These are phyloP conservation scores for Mycena albidolilacea DNA, from an alignment of 768 basidiomycete genomes.

Conservation along the genomic window DNA sequence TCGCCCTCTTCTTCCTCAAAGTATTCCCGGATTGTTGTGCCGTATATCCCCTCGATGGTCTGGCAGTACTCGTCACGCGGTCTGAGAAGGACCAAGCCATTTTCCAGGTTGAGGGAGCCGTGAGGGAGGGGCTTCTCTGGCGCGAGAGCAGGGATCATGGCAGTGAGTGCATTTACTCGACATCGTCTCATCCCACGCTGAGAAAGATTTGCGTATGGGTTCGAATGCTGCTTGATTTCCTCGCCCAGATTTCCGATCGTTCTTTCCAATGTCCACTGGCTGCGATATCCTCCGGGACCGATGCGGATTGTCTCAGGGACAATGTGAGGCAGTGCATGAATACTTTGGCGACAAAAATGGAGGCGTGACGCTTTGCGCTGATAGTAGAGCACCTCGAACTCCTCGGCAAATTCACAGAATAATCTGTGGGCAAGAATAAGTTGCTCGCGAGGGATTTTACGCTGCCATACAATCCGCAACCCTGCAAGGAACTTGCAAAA, in stretches of 20 bases:
- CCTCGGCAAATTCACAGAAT: neutral
- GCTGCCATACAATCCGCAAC: constrained; percentile 11
- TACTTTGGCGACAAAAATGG: constrained; percentile 5
- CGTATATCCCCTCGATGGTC: neutral
- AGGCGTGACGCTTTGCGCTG: neutral
- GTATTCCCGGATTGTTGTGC: neutral
- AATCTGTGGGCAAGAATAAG: constrained; percentile 5
- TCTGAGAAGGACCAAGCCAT: constrained; percentile 10
- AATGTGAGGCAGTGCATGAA: neutral
- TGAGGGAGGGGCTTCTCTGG: neutral
- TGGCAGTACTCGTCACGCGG: constrained; percentile 7
- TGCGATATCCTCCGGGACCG: constrained; percentile 1
- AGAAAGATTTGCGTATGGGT: constrained; percentile 11
- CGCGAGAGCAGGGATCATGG: neutral
- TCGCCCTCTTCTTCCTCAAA: constrained; percentile 5
- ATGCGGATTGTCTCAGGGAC: neutral
- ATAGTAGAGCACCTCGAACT: constrained; percentile 20
- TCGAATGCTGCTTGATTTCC: constrained; percentile 26
- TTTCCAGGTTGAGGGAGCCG: neutral
- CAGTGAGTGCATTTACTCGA: constrained; percentile 3
- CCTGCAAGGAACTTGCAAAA: constrained; percentile 35
- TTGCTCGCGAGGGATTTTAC: neutral
- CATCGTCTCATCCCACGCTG: neutral
- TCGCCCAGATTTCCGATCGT: constrained; percentile 13
- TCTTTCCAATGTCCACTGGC: constrained; percentile 26